Evolutionary conservation across 2,329 filamentous ascomycete species (phyloP).

Genomic region (Colletotrichum chlorophyti): DNA sequence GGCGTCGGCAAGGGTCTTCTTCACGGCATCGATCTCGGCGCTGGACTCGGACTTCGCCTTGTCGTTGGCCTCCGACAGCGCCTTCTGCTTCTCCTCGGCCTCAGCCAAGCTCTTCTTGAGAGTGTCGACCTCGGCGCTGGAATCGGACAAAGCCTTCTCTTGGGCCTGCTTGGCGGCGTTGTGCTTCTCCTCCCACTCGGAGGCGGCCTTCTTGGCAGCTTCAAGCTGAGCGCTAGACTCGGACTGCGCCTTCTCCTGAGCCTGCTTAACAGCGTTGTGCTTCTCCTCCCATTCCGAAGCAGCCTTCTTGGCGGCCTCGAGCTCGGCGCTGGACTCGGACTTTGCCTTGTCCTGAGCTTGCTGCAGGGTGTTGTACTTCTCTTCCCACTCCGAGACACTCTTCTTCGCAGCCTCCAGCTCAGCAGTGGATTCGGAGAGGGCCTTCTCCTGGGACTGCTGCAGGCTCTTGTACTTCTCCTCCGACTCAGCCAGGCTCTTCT

Average conservation of each 20-base stretch:
- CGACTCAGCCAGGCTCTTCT: conserved; percentile 30
- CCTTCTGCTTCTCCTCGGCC: conserved; percentile 39
- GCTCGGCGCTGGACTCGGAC: conserved; percentile 30
- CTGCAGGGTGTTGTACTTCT: conserved; percentile 31
- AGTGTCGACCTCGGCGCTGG: conserved; percentile 35
- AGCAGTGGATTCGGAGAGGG: conserved; percentile 36
- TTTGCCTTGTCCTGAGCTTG: conserved; percentile 35
- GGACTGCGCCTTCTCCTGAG: conserved; percentile 35
- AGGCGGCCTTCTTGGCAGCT: conserved; percentile 31
- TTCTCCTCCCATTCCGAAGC: conserved; percentile 37
- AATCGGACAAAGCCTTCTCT: conserved; percentile 33
- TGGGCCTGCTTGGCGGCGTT: conserved; percentile 35
- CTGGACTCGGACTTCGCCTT: conserved; percentile 38
- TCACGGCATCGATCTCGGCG: conserved; percentile 36
- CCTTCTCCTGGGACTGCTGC: conserved; percentile 31
- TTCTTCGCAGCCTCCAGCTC: conserved; percentile 22
- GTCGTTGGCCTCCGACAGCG: conserved; percentile 35
- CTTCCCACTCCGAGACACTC: conserved; percentile 32
- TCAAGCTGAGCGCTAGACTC: conserved; percentile 32
- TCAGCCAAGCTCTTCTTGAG: conserved; percentile 38
- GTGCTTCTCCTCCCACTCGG: conserved; percentile 33
- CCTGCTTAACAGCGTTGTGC: conserved; percentile 33
- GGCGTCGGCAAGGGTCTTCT: conserved; percentile 37
- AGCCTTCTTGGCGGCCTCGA: conserved; percentile 31
- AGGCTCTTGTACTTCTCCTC: conserved; percentile 39